Conservation (phyloP, 1,284 basidiomycete genomes). For the Waitea zeae region DNA sequence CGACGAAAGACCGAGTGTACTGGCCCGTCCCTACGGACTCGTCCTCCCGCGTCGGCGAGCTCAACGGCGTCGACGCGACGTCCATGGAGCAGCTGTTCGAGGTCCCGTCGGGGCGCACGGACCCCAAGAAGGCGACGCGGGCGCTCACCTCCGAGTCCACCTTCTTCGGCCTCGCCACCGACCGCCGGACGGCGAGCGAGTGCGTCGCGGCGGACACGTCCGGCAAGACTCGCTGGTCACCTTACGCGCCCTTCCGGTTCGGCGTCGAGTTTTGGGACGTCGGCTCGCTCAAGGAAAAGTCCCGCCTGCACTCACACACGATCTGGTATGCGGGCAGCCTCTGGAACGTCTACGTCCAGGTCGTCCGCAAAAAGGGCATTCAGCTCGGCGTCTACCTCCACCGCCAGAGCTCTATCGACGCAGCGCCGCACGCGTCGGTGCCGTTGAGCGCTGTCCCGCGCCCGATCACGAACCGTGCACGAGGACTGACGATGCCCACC, state of each 20-base stretch:
- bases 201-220: slow-evolving; percentile 4
- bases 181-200: slow-evolving; percentile 14
- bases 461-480: background rate
- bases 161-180: slow-evolving; percentile 47
- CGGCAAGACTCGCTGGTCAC: slow-evolving; percentile 33
- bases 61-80: slow-evolving; percentile 30
- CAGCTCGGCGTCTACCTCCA: slow-evolving; percentile 88
- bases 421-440: slow-evolving; percentile 24
- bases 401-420: slow-evolving; percentile 62
- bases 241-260: slow-evolving; percentile 65
- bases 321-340: slow-evolving; percentile 68
- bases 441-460: slow-evolving; percentile 6
- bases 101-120: slow-evolving; percentile 10
- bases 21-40: slow-evolving; percentile 64
- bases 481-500: background rate
- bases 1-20: slow-evolving; percentile 20
- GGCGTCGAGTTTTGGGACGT: slow-evolving; percentile 86
- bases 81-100: slow-evolving; percentile 38
- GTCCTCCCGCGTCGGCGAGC: slow-evolving; percentile 69
- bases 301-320: slow-evolving; percentile 57
- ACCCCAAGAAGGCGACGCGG: slow-evolving; percentile 12
- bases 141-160: slow-evolving; percentile 25
- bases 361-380: slow-evolving; percentile 53
- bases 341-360: slow-evolving; percentile 81
- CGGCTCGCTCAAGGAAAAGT: slow-evolving; percentile 70